Conservation (phyloP, 495 filamentous ascomycete species). For the Penicillium diatomitis region DNA sequence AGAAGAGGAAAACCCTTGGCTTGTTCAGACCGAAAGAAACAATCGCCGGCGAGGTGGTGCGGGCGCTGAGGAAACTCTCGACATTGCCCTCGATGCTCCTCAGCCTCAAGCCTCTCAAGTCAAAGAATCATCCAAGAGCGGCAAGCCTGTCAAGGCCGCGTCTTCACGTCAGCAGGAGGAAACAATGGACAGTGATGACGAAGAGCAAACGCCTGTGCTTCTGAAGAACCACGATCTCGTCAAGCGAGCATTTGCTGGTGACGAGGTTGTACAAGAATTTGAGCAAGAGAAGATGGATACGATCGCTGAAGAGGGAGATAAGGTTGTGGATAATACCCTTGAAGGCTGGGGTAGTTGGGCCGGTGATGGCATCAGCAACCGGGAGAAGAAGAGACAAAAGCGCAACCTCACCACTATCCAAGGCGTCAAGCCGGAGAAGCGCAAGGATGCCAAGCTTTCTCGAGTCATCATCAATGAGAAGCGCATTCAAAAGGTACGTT, state of each 20-base stretch:
- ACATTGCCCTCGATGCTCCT: constrained; percentile 28
- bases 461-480: constrained; percentile 92
- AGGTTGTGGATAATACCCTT: constrained; percentile 74
- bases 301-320: constrained; percentile 71
- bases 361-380: constrained; percentile 66
- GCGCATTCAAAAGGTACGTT: constrained; percentile 71
- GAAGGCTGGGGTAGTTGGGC: constrained; percentile 91
- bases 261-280: constrained; percentile 81
- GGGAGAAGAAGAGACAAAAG: constrained; percentile 50
- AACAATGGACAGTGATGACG: constrained; percentile 43
- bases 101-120: constrained; percentile 12
- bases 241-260: constrained; percentile 77
- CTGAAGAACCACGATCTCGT: constrained; percentile 75
- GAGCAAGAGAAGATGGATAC: constrained; percentile 67
- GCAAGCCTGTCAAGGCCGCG: constrained; percentile 12
- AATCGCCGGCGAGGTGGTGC: constrained; percentile 26
- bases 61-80: constrained; percentile 28
- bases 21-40: constrained; percentile 31
- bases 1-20: constrained; percentile 42
- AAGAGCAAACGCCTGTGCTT: constrained; percentile 52
- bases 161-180: constrained; percentile 14
- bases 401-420: constrained; percentile 58
- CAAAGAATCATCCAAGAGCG: constrained; percentile 10
- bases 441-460: constrained; percentile 73
- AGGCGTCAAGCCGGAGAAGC: constrained; percentile 66